Conservation (phyloP, 306 rosid genomes). For the Cicer pinnatifidum region DNA sequence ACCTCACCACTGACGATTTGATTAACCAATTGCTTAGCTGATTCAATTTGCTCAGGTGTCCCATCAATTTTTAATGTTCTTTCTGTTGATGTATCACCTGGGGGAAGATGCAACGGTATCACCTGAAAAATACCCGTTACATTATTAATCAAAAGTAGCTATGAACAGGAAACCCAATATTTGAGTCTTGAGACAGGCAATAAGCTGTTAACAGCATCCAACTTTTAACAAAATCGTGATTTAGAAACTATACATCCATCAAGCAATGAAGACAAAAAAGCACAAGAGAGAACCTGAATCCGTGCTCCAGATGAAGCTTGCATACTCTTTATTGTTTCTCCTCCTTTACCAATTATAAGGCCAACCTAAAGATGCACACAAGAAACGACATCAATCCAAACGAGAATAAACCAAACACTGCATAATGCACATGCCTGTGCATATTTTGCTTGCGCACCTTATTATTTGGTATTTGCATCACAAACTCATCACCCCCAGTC, state of each 20-base stretch:
- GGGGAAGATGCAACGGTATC: constrained; percentile 95
- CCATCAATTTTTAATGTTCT: constrained; percentile 92
- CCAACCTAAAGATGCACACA: constrained; percentile 69
- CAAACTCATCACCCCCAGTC: constrained; percentile 75
- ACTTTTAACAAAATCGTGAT: not conserved
- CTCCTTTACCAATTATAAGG: constrained; percentile 94
- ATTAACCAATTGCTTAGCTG: constrained; percentile 79
- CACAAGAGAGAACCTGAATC: constrained; percentile 67
- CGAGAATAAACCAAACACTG: not conserved
- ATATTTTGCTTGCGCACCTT: constrained; percentile 56
- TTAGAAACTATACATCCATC: not conserved
- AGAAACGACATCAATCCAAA: not conserved
- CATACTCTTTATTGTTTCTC: constrained; percentile 93
- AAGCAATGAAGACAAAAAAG: not conserved
- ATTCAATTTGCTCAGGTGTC: constrained; percentile 76
- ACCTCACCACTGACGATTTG: constrained; percentile 71
- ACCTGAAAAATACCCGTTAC: constrained; percentile 51
- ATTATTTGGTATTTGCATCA: constrained; percentile 75
- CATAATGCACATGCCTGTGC: not conserved
- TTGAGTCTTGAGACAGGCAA: not conserved
- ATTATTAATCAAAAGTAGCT: not conserved
- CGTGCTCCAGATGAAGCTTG: constrained; percentile 89
- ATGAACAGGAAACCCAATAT: not conserved
- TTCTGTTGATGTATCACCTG: constrained; percentile 82
- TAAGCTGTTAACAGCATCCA: not conserved